These are phyloP conservation scores for Patellaria atrata DNA, from an alignment of 495 filamentous ascomycete species.

Conservation along the genomic window DNA sequence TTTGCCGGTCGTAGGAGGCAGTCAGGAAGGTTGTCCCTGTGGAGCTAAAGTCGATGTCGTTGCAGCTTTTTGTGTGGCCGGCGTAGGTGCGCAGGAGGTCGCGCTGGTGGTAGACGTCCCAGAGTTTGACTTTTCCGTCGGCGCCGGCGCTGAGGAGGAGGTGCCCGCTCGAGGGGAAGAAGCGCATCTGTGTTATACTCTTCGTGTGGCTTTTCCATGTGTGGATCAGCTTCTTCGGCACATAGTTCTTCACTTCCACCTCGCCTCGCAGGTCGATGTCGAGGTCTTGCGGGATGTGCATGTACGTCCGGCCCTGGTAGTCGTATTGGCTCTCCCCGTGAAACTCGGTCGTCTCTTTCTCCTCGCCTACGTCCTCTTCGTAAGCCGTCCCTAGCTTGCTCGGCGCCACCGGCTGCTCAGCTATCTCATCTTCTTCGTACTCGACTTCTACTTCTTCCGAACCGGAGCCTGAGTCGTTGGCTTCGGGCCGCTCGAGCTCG, in stretches of 20 bases:
- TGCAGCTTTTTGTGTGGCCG: constrained; percentile 80
- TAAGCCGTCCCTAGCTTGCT: constrained; percentile 48
- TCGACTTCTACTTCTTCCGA: constrained; percentile 62
- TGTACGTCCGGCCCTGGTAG: constrained; percentile 83
- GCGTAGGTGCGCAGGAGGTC: constrained; percentile 80
- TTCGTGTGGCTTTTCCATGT: constrained; percentile 80
- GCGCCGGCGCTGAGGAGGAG: constrained; percentile 73
- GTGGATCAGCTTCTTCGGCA: constrained; percentile 84
- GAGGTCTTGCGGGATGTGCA: constrained; percentile 81
- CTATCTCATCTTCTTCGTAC: constrained; percentile 52
- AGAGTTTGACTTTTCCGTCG: constrained; percentile 84
- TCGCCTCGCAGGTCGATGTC: constrained; percentile 81
- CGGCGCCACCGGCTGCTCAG: constrained; percentile 35
- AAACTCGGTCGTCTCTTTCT: constrained; percentile 68
- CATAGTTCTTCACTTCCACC: constrained; percentile 65
- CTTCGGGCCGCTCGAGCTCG: constrained; percentile 37
- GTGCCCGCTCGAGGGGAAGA: constrained; percentile 79
- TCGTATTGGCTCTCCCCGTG: constrained; percentile 71
- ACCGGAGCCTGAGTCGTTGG: too few relatives aligned
- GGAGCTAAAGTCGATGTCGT: constrained; percentile 76
- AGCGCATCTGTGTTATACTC: constrained; percentile 69
- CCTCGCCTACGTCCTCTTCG: constrained; percentile 33
- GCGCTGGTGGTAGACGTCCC: constrained; percentile 79
- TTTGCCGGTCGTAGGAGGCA: constrained; percentile 83
- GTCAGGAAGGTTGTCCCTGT: constrained; percentile 78